Evolutionary conservation across 2,329 filamentous ascomycete genomes (phyloP), one percentile per base, ranked within the genome.

Genomic region (Penicillium paneum): DNA sequence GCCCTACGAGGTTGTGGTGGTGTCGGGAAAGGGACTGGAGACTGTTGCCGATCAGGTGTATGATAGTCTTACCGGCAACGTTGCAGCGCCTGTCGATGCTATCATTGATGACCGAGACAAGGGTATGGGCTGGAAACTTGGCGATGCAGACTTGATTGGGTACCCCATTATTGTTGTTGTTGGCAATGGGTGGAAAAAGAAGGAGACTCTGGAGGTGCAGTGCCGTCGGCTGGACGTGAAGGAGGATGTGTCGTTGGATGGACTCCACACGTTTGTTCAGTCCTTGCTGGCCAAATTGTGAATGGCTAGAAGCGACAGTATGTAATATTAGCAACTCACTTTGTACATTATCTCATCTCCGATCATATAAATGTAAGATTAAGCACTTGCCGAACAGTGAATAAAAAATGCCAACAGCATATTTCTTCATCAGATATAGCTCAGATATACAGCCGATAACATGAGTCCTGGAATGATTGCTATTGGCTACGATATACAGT

Each of bases 91-190:
- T 1, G 57, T 88, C 6, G 91, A 96, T 67, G 77, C 82, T 2
- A 79, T 91, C 2, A 73, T 96, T 1, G 91, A 96, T 70, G 91
- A 96, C 71, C 80, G 88, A 17, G 72, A 76, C 28, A 81, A 84
- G 62, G 77, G 81, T 1, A 79, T 97, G 57, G 83, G 84, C 3
- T 96, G 90, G 90, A 97, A 96, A 71, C 78, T 97, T 67, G 85
- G 84, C 35, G 94, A 99, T 74, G 94, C 93, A 1, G 92, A 97
- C 71, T 70, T 94, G 54, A 84, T 93, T 51, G 94, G 94, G 3
- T 96, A 95, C 70, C 93, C 93, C 0, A 79, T 97, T 12, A 79
- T 93, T 8, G 79, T 97, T 12, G 80, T 97, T 2, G 72, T 97
- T 31, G 93, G 93, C 0, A 87, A 83, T 58, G 78, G 77, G 3